Evolutionary conservation across 306 rosid genomes (phyloP), one percentile per base, ranked within the genome.

Genomic region (Castanea crenata): DNA sequence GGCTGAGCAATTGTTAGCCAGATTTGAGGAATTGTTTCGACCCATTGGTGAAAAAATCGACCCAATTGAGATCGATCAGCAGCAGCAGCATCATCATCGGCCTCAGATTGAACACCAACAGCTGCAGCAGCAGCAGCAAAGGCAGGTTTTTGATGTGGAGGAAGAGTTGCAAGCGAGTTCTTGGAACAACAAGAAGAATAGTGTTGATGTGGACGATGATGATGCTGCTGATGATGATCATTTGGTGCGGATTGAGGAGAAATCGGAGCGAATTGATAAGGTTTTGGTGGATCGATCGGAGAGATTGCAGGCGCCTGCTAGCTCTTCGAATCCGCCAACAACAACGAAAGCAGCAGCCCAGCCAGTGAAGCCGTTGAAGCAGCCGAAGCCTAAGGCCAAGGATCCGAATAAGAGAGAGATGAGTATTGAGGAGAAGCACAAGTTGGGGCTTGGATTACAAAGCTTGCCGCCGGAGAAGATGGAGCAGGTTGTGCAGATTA

Each of bases 401-500:
- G 99, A 96, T 38, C 99, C 93, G 0, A 89, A 89, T 73, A 96
- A 96, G 89, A 87, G 99, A 85, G 97, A 91, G 9, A 96, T 96
- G 99, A 96, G 80, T 65, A 84, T 88, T 5, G 99, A 91, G 83
- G 99, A 96, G 74, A 96, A 96, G 82, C 99, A 96, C 64, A 93
- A 86, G 52, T 82, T 96, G 79, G 99, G 97, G 41, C 15, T 91
- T 32, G 98, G 98, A 74, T 82, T 96, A 86, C 99, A 96, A 86
- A 91, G 92, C 62, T 83, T 96, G 85, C 99, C 99, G 0, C 83
- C 90, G 0, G 99, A 96, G 80, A 93, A 96, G 77, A 93, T 96
- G 99, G 99, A 93, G 5, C 99, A 96, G 71, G 99, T 96, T 41
- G 92, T 96, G 59, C 98, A 90, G 83, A 96, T 96, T 44, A 89